Evolutionary conservation across 129 eudicot genomes (phyloP).

Genomic region (Lactuca saligna): DNA sequence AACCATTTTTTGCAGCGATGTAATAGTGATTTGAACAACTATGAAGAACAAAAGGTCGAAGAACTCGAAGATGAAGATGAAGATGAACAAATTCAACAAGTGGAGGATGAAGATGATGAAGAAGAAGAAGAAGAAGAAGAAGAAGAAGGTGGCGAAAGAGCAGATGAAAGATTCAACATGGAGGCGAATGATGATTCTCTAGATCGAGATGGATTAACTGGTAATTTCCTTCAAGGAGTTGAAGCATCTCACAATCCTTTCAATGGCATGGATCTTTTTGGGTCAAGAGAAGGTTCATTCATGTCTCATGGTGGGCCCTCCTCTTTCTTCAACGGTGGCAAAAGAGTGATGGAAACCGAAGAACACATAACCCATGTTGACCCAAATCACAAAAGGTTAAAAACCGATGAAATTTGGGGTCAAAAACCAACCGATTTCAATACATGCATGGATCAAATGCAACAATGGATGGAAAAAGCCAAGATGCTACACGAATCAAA

Average conservation of each 20-base stretch:
- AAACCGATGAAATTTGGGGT: conserved; percentile 54
- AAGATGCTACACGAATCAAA: conserved; percentile 42
- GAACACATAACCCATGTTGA: conserved; percentile 37
- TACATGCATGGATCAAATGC: conserved; percentile 52
- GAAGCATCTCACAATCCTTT: conserved; percentile 40
- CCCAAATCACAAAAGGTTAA: conserved; percentile 53
- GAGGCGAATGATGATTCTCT: conserved; percentile 35
- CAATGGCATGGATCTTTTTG: conserved; percentile 45
- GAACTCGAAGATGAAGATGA: conserved; percentile 24
- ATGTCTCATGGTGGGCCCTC: conserved; percentile 43
- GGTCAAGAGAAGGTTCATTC: conserved; percentile 42
- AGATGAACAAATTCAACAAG: conserved; percentile 38
- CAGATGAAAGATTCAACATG: conserved; percentile 47
- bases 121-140: conserved; percentile 46
- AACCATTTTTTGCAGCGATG: conserved; percentile 66
- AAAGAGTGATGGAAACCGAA: conserved; percentile 67
- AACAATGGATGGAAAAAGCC: conserved; percentile 45
- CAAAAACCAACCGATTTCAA: conserved; percentile 47
- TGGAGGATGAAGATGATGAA: conserved; percentile 43
- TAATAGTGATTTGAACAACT: conserved; percentile 33
- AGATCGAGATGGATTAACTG: conserved; percentile 56
- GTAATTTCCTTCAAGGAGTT: conserved; percentile 56
- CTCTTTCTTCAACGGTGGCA: conserved; percentile 45
- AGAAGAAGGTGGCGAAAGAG: conserved; percentile 40
- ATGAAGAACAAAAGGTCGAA: conserved; percentile 36